Evolutionary conservation across 257 asterid species (phyloP).

Genomic region (Solanum gracilifrons): DNA sequence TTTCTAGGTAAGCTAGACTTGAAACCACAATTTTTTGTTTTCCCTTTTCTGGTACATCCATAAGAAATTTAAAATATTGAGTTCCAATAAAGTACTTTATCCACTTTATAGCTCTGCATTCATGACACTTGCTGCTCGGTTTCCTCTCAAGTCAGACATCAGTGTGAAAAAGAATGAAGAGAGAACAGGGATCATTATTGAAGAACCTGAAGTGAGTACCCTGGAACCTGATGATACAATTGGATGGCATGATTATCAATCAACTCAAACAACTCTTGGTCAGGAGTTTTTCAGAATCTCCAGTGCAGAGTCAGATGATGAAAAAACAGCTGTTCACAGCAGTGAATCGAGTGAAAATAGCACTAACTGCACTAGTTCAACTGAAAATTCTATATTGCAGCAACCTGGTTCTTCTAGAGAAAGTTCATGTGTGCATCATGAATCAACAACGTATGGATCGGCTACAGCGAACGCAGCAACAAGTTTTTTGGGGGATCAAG

Average conservation of each 20-base stretch:
- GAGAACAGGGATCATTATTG: conserved; percentile 13
- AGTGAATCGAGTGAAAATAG: conserved; percentile 14
- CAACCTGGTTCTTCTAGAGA: conserved; percentile 23
- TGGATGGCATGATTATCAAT: conserved; percentile 26
- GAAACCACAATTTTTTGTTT: not conserved
- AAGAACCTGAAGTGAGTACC: conserved; percentile 35
- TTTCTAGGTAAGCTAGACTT: conserved; percentile 28
- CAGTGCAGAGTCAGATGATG: not conserved
- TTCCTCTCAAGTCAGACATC: conserved; percentile 23
- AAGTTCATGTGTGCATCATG: conserved; percentile 24
- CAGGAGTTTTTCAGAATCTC: conserved; percentile 18
- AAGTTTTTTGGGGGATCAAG: conserved; percentile 23
- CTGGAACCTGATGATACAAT: conserved; percentile 32
- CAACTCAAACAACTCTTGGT: conserved; percentile 16
- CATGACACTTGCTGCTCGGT: conserved; percentile 40
- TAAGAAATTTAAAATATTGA: not conserved
- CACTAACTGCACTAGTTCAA: conserved; percentile 12
- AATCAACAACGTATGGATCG: conserved; percentile 14
- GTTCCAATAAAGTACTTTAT: not conserved
- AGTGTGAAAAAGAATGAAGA: conserved; percentile 25
- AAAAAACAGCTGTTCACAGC: conserved; percentile 20
- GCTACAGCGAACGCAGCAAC: not conserved
- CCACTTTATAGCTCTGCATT: conserved; percentile 38
- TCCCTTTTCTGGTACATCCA: not conserved
- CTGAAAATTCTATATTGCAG: conserved; percentile 18